Conservation (phyloP, 306 rosid genomes). For the Sicyos baderoa region DNA sequence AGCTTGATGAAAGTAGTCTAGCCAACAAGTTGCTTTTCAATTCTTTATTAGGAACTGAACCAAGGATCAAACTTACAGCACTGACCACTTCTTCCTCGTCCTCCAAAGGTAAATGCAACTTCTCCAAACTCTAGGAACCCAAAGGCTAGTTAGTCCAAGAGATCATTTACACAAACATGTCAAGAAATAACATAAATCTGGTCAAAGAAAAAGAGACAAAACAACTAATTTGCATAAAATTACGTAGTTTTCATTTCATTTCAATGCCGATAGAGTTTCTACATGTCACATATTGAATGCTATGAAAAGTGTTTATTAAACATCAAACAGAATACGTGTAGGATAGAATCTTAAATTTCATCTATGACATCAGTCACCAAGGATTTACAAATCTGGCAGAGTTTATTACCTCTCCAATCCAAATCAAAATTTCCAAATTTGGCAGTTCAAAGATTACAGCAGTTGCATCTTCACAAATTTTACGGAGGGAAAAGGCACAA, state of each 20-base stretch:
- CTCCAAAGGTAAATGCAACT: slow-evolving; percentile 76
- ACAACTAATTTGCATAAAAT: background rate
- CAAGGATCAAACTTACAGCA: slow-evolving; percentile 70
- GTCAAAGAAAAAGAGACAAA: background rate
- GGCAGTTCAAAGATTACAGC: slow-evolving; percentile 70
- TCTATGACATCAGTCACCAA: slow-evolving; percentile 1
- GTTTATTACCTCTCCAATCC: slow-evolving; percentile 89
- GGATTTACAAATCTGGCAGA: slow-evolving; percentile 4
- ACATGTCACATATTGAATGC: background rate
- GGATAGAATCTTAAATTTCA: background rate
- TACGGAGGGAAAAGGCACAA: slow-evolving; percentile 82
- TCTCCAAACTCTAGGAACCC: slow-evolving; percentile 56
- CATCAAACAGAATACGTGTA: background rate
- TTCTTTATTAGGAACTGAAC: slow-evolving; percentile 70
- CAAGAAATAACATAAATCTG: background rate
- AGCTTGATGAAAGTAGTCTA: slow-evolving; percentile 81
- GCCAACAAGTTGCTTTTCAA: slow-evolving; percentile 75
- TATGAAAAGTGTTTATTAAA: background rate
- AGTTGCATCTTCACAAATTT: slow-evolving; percentile 86
- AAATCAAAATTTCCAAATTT: slow-evolving; percentile 88
- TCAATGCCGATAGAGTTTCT: background rate
- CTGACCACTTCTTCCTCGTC: slow-evolving; percentile 91
- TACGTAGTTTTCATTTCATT: background rate
- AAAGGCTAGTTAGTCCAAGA: slow-evolving; percentile 14
- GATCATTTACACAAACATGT: background rate